Base-by-base conservation (phyloP, 352 stramenopile species). In the Pythium aristosporum region DNA sequence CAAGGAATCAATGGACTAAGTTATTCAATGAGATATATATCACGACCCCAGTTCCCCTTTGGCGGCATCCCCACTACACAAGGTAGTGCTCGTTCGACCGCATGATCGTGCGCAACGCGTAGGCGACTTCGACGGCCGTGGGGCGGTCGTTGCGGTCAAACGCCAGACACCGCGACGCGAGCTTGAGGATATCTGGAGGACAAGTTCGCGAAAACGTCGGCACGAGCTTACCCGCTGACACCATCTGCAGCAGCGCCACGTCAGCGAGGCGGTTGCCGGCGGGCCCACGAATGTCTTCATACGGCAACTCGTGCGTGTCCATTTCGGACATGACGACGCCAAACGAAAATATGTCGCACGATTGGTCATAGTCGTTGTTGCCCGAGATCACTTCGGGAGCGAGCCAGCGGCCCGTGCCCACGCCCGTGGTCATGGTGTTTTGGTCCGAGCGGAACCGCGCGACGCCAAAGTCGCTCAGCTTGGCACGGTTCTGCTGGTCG, bases 241-340 rank as follows among this genome's bases (percentile, higher is more conserved):
- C 73, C 62, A 80, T 77, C 42, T 76, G 72, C 37, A 84, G 57
- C n/a, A 84, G 50, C 0, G 73, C 73, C 9, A 80, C 66, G 34
- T 79, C 71, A 3, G 64, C 61, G 23, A 84, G 52, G 37, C 53
- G 64, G 47, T 79, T 81, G 47, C 63, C 59, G 16, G 41, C 65
- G 0, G 56, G 47, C 0, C 67, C 61, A 44, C 68, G 60, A 49
- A 72, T 57, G 36, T 76, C 62, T 46, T 68, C 63, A 48, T 79
- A 83, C 36, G 75, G 75, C 18, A 79, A 51, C 30, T 70, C 52
- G 52, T 83, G 75, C 3, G 73, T 80, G 58, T 80, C 73, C 30
- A 84, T 46, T 61, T 84, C 76, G 10, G 71, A 63, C 44, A 84
- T 66, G 20, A 80, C 68, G 16, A 76, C 67, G 15, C 73, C 73